Evolutionary conservation across 1,284 basidiomycete species (phyloP), one percentile per base, ranked within the genome.

Genomic region (Sporisorium sorghi): DNA sequence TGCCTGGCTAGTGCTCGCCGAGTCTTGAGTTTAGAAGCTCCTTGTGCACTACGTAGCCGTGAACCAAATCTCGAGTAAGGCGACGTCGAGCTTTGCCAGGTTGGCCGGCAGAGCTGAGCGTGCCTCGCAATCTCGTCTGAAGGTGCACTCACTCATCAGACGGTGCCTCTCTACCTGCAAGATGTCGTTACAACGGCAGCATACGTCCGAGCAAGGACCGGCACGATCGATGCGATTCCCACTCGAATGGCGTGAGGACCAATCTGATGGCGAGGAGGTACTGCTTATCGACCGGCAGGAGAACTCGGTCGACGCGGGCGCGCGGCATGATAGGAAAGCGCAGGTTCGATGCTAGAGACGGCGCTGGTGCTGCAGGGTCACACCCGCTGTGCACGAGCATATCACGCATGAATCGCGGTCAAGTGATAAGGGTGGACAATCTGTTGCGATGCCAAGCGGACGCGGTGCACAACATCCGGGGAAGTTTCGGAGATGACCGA

Each of bases 401-500:
- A 35, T 39, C 33, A 9, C 12, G 24, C 24, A 40, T 26, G 11
- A n/a, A 49, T 15, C 11, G 23, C 7, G 30, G 40, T 11, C 10
- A n/a, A 12, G 44, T 35, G 40, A 44, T 33, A 55, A 53, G 33
- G n/a, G 32, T 5, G 32, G 17, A 21, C 17, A 14, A 39, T n/a
- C 49, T 19, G 6, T 5, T 9, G 28, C 9, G 19, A 24, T 26
- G 33, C 35, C 32, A 15, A 24, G 28, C 3, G 4, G 14, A 26
- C 28, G n/a, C 6, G 21, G 23, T 4, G 39, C 40, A 46, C 23
- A 8, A 30, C 42, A 46, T 30, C 24, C 47, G 54, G 64, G 58
- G 58, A 57, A 61, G 64, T 44, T 58, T 72, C 69, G 69, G 69
- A 72, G 54, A 62, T 55, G 58, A 46, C 69, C 69, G 69, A 72